Evolutionary conservation across 2,329 filamentous ascomycete genomes (phyloP).

Genomic region (Ophiostoma pallidulum): DNA sequence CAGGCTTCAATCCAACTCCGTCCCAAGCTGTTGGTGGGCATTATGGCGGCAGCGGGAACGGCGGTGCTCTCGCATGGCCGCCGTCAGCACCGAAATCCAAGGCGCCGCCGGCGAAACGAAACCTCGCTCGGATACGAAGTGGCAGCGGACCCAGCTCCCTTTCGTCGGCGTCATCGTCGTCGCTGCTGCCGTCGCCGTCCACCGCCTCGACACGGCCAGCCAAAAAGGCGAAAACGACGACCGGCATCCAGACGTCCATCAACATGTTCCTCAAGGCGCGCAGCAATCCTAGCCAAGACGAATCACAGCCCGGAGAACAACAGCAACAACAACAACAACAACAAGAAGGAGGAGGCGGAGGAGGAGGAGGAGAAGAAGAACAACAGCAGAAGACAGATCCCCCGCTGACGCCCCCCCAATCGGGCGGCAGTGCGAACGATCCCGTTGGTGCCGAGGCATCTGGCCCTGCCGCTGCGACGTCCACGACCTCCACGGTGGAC

Average conservation of each 20-base stretch:
- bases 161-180: too few relatives aligned
- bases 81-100: background rate
- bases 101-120: background rate
- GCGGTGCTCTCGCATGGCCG: background rate
- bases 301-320: background rate
- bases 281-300: background rate
- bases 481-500: background rate
- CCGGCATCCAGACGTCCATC: constrained; percentile 14
- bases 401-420: too few relatives aligned
- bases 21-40: too few relatives aligned
- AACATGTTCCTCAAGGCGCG: constrained; percentile 13
- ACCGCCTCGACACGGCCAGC: background rate
- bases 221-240: constrained; percentile 11
- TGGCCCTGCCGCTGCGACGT: too few relatives aligned
- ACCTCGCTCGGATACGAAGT: constrained; percentile 1
- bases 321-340: background rate
- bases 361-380: too few relatives aligned
- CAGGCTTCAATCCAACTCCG: too few relatives aligned
- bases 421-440: too few relatives aligned
- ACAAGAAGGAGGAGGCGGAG: background rate
- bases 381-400: too few relatives aligned
- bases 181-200: too few relatives aligned
- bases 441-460: too few relatives aligned
- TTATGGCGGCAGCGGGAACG: too few relatives aligned
- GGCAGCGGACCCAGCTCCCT: background rate